phyloP scores from a whole-genome alignment of 148 eudicot genomes.

The Hydrangea macrophylla region DNA sequence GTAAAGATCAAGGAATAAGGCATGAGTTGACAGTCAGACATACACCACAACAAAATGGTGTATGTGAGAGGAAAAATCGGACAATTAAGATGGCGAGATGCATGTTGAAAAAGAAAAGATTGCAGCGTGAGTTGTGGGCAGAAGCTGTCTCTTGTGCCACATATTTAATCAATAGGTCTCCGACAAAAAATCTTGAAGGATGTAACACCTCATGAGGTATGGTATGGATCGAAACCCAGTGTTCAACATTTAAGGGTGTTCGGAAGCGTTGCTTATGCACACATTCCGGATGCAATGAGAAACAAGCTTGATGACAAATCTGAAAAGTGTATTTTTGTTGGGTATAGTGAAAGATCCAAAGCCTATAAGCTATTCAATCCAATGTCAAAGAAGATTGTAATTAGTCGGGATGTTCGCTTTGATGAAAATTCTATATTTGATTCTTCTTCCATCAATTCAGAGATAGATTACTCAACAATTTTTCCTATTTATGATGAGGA shows the following conservation, averaged over 20 bases:
- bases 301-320: slow-evolving; percentile 9
- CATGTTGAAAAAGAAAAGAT: background rate
- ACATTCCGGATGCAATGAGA: slow-evolving; percentile 2
- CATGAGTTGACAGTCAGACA: background rate
- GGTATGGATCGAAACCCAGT: background rate
- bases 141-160: background rate
- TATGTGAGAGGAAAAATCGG: background rate
- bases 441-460: background rate
- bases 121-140: background rate
- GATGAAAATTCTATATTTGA: no score
- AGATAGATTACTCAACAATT: background rate
- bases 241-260: background rate
- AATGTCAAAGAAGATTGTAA: background rate
- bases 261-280: slow-evolving; percentile 12
- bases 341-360: background rate
- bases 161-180: slow-evolving; percentile 1
- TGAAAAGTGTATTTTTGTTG: slow-evolving; percentile 2
- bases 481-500: no score
- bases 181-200: background rate
- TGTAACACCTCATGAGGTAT: no score
- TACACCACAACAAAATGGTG: slow-evolving; percentile 8
- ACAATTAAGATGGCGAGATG: no score
- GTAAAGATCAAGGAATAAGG: background rate
- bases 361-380: background rate
- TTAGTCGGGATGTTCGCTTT: slow-evolving; percentile 8